phyloP scores from a whole-genome alignment of 306 rosid genomes.

The Begonia peltatifolia region DNA sequence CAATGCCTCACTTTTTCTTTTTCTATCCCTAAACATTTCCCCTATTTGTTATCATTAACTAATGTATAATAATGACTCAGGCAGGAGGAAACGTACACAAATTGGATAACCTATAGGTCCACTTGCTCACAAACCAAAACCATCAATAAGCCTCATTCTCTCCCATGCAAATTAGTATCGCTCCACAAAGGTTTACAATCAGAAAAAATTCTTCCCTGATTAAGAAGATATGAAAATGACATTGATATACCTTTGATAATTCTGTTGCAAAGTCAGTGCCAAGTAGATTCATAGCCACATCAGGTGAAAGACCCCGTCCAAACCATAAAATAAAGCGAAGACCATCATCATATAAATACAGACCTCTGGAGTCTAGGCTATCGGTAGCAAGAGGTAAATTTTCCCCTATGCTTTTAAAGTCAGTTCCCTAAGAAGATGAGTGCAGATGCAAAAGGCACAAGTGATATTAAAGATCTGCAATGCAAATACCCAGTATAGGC shows the following conservation, averaged over 20 bases:
- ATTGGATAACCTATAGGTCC: too few relatives aligned
- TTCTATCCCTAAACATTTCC: too few relatives aligned
- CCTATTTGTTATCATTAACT: too few relatives aligned
- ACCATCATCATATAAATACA: slow-evolving; percentile 69
- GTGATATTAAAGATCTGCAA: slow-evolving; percentile 10
- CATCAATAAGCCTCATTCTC: too few relatives aligned
- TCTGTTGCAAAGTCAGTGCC: slow-evolving; percentile 90
- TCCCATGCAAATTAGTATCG: too few relatives aligned
- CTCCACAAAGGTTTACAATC: too few relatives aligned
- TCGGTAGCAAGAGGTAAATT: slow-evolving; percentile 69
- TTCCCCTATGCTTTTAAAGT: slow-evolving; percentile 38
- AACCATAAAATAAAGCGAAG: slow-evolving; percentile 78
- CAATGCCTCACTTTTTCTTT: too few relatives aligned
- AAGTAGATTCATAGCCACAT: slow-evolving; percentile 75
- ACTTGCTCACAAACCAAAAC: too few relatives aligned
- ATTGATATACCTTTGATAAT: slow-evolving; percentile 62
- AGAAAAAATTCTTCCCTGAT: too few relatives aligned
- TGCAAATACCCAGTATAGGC: slow-evolving; percentile 1
- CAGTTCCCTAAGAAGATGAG: slow-evolving; percentile 40
- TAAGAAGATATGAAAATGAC: too few relatives aligned
- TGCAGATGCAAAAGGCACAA: slow-evolving; percentile 22
- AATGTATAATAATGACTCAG: too few relatives aligned
- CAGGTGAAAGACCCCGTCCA: slow-evolving; percentile 87
- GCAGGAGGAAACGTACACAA: too few relatives aligned
- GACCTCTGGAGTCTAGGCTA: slow-evolving; percentile 89